Percentiles rank a stretch among this genome's conserved stretches.
Evolutionary conservation across 176 grass and related monocot genomes (phyloP).

Genomic region (Aegilops bicornis): DNA sequence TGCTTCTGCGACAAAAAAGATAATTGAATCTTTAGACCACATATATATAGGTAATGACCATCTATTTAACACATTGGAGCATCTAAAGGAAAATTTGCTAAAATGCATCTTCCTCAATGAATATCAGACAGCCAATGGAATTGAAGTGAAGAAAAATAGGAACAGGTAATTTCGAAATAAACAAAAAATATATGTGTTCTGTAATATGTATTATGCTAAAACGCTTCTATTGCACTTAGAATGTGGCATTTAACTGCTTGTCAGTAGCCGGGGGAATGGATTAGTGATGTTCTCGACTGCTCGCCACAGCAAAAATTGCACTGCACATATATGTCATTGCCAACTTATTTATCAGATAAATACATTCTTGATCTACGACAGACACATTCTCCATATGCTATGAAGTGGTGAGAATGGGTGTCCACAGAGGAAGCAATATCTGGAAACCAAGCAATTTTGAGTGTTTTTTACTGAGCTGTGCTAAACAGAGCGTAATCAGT

Average conservation of each 20-base stretch:
- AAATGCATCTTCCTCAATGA: neutral
- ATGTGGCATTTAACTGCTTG: neutral
- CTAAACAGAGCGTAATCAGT: neutral
- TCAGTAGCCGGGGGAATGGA: neutral
- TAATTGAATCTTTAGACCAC: neutral
- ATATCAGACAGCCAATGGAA: neutral
- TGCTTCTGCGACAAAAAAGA: neutral
- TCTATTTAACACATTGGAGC: neutral
- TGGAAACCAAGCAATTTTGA: neutral
- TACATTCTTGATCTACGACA: neutral
- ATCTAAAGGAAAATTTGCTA: neutral
- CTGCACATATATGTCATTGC: neutral
- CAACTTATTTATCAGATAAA: constrained; percentile 13
- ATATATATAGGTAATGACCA: neutral
- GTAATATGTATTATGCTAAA: neutral
- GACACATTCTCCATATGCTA: neutral
- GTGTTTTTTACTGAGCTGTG: no score
- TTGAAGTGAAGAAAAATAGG: neutral
- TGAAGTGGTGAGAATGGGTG: neutral
- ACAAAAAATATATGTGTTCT: neutral
- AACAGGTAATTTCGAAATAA: neutral
- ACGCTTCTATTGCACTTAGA: neutral
- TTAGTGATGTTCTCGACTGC: neutral
- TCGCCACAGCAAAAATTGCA: neutral
- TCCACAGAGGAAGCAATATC: neutral